A percentile compares a stretch with the other conserved stretches of the same genome.
phyloP scores from a whole-genome alignment of 1,284 basidiomycete genomes.

The Caloboletus firmus region DNA sequence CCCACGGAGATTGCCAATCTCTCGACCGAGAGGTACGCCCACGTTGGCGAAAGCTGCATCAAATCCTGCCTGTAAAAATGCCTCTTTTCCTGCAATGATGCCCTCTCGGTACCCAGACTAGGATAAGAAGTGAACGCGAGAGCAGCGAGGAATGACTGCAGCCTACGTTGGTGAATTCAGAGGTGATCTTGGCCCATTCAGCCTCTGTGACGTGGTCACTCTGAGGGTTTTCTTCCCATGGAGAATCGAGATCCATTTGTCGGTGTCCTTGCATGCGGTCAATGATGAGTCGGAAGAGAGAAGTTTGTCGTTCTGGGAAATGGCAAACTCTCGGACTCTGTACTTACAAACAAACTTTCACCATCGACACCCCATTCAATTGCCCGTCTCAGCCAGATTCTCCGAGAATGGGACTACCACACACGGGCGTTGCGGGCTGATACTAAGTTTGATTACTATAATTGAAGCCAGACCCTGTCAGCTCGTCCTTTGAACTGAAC shows the following conservation, averaged over 20 bases:
- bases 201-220: constrained; percentile 38
- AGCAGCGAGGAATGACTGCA: not conserved
- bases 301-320: not conserved
- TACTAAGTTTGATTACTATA: not conserved
- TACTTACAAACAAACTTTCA: not conserved
- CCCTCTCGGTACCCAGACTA: constrained; percentile 88
- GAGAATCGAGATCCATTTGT: constrained; percentile 51
- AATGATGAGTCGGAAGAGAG: not conserved
- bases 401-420: not conserved
- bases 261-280: not conserved
- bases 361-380: no score
- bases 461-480: not conserved
- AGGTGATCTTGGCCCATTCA: constrained; percentile 66
- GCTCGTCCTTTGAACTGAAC: constrained; percentile 5
- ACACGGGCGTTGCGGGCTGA: not conserved
- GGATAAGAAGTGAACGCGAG: constrained; percentile 2
- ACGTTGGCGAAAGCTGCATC: constrained; percentile 72
- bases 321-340: not conserved
- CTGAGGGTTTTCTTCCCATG: constrained; percentile 52
- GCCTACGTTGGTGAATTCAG: constrained; percentile 64
- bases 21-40: constrained; percentile 72
- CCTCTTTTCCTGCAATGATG: constrained; percentile 82
- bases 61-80: constrained; percentile 77
- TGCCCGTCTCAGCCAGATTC: not conserved
- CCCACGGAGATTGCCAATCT: constrained; percentile 72